Evolutionary conservation across 1,284 basidiomycete species (phyloP), one percentile per base, ranked within the genome.

Genomic region (Entoloma clypeatum): DNA sequence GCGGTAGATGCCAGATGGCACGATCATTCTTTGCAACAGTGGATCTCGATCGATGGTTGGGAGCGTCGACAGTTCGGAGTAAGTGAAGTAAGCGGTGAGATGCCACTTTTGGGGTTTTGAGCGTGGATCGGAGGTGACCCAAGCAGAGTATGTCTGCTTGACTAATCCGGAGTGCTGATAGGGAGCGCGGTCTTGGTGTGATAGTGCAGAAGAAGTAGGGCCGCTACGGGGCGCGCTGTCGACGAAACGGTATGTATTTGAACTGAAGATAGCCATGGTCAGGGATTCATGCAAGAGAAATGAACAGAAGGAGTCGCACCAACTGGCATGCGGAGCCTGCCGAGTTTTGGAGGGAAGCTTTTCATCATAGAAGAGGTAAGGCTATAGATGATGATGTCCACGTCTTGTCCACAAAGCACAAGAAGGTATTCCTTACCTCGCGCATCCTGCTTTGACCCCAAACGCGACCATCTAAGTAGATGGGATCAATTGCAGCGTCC

Each of bases 351-450:
- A 67, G 24, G 70, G 68, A 39, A 74, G 54, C 51, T 74, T 77
- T 55, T 81, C 77, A 52, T 82, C 79, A 56, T 82, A 81, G 58
- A 80, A 81, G 25, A 82, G 64, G 58, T 80, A 81, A 3, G 79
- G 79, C 75, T 77, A 46, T 25, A 39, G 41, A 40, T 30, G 34
- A 40, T 26, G 26, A 14, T 14, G 17, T 39, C 36, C 25, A 37
- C 18, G 23, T 22, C 14, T 35, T 35, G 26, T 42, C 21, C 33
- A 44, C 30, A 23, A 33, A 23, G 34, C 28, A 25, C 29, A 42
- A 38, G 32, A 47, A 30, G 34, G 16, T 17, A 50, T 32, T 36
- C 45, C 58, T 50, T 48, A 75, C 75, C 68, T 79, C 77, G 51
- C 77, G 65, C 75, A 79, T 79, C 34, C 77, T 70, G 41, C 75